Conservation (phyloP, 345 rosid genomes). For the Lumnitzera littorea region DNA sequence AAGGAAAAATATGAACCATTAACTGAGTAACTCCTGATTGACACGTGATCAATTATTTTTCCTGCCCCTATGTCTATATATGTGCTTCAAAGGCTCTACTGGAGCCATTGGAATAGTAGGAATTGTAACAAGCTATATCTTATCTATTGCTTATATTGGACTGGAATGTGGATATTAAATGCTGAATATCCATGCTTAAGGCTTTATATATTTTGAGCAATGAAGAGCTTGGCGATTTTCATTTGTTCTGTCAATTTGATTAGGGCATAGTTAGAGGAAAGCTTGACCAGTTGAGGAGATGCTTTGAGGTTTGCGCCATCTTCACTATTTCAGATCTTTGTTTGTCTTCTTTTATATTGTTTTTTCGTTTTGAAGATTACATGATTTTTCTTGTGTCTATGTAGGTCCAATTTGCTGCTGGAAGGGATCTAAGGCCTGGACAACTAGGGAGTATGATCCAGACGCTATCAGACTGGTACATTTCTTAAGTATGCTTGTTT, state of each 20-base stretch:
- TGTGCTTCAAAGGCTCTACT: too few relatives aligned
- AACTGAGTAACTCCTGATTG: too few relatives aligned
- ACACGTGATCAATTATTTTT: too few relatives aligned
- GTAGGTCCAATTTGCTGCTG: conserved; percentile 95
- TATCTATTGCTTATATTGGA: too few relatives aligned
- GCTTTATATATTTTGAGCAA: too few relatives aligned
- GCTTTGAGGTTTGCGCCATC: conserved; percentile 64
- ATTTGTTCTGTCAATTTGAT: conserved; percentile 2
- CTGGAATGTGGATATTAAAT: too few relatives aligned
- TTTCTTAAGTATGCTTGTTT: background rate
- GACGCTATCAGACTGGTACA: conserved; percentile 82
- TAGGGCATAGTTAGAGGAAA: conserved; percentile 97
- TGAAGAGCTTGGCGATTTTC: conserved; percentile 2
- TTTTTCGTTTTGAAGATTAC: background rate
- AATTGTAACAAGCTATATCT: too few relatives aligned
- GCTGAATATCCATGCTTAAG: too few relatives aligned
- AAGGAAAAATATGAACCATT: too few relatives aligned
- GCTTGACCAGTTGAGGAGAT: conserved; percentile 86
- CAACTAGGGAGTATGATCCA: conserved; percentile 80
- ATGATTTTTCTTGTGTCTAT: conserved; percentile 6
- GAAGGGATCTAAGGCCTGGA: conserved; percentile 92
- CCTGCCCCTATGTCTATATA: too few relatives aligned
- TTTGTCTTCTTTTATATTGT: background rate
- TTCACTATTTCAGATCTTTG: background rate
- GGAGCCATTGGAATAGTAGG: too few relatives aligned